phyloP scores from a whole-genome alignment of 345 rosid species.

The Viola odorata region DNA sequence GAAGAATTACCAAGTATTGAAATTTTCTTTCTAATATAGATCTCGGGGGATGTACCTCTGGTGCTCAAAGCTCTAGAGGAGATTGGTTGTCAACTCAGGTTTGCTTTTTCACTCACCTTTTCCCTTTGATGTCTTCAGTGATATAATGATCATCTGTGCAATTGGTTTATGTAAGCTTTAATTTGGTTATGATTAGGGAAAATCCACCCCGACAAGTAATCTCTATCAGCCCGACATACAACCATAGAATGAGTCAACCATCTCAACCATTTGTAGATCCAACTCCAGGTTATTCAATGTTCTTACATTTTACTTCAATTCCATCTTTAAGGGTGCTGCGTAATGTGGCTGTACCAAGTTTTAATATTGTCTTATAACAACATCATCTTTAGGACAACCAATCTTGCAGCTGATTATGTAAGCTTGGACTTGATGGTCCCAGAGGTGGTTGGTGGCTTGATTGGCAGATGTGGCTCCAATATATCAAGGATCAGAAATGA shows the following conservation, averaged over 20 bases:
- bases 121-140: neutral
- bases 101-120: slow-evolving; percentile 1
- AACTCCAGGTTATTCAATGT: slow-evolving; percentile 46
- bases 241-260: slow-evolving; percentile 32
- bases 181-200: slow-evolving; percentile 41
- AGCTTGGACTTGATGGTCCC: slow-evolving; percentile 60
- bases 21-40: slow-evolving; percentile 23
- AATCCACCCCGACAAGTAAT: slow-evolving; percentile 64
- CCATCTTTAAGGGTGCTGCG: slow-evolving; percentile 19
- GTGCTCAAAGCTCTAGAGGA: slow-evolving; percentile 55
- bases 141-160: neutral
- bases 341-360: slow-evolving; percentile 31
- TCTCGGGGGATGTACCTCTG: slow-evolving; percentile 53
- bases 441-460: slow-evolving; percentile 61
- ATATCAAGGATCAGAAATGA: slow-evolving; percentile 62
- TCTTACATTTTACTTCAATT: neutral
- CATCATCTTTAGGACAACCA: slow-evolving; percentile 61
- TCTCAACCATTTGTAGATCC: slow-evolving; percentile 40
- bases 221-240: slow-evolving; percentile 54
- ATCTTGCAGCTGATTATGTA: slow-evolving; percentile 68
- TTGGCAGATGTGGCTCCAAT: slow-evolving; percentile 57
- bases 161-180: neutral
- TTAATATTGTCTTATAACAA: slow-evolving; percentile 41
- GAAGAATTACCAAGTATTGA: neutral
- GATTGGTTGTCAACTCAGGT: slow-evolving; percentile 60